Base-by-base conservation (phyloP, 495 filamentous ascomycete genomes). In the Annulohypoxylon nitens region DNA sequence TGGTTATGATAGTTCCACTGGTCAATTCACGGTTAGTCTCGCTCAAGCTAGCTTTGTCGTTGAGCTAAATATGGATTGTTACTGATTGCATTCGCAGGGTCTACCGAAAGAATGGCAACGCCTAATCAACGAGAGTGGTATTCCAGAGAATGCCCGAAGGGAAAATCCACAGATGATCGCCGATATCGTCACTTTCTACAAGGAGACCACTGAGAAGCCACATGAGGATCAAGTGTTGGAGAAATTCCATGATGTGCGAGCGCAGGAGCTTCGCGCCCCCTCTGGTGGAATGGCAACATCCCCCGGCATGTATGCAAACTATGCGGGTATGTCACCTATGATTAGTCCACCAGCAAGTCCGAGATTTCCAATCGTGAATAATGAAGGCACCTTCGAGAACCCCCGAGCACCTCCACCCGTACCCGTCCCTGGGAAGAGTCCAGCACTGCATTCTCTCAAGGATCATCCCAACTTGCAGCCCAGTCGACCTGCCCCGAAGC, bases 31-130 rank as follows among this genome's bases (percentile, higher is more conserved):
- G 39, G 93, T 97, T 87, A 69, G 92, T 90, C 45, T 69, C 34
- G 48, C 26, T 51, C 37, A 14, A 34, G 50, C 33, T 16, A 6
- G 11, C 65, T 59, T 59, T 43, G 20, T 48, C 61, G 41, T 76
- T 45, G 18, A 59, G 59, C 67, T 68, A 60, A 62, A 55, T 64
- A 14, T 7, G 45, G n/a, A 50, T 62, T 74, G 26, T 64, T 70
- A 51, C 67, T 75, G 48, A 75, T 53, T 39, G 7, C 11, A 9
- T 67, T 45, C 50, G 60, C 75, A 97, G 93, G 96, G 96, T 69
- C 84, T 99, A 37, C 96, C 96, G 1, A 97, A 97, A 80, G 96
- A 99, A 86, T 99, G 96, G 96, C 96, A 99, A 82, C 90, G 93
- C 45, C 87, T 97, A 77, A 88, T 99, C 72, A 92, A 96, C 83